Base-by-base conservation (phyloP, 441 rosid species). In the Brassica balearica region DNA sequence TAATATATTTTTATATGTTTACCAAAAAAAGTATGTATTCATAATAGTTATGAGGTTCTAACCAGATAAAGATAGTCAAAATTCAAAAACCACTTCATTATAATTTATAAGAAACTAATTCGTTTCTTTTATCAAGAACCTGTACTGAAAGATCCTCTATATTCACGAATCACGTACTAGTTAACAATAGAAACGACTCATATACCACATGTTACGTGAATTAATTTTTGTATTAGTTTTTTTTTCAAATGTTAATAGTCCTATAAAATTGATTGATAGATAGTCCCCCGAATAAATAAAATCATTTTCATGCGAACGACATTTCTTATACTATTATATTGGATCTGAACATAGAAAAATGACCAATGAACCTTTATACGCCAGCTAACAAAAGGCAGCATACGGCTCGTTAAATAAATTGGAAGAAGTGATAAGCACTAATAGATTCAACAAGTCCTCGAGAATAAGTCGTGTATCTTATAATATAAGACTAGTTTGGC, bases 381-480 rank as follows among this genome's bases (percentile, higher is more conserved):
- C 41, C 81, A 77, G 72, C 72, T 56, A 65, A 27, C 67, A 36
- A 19, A 20, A 34, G 4, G 20, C 36, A 64, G 19, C 23, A 41
- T 36, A 38, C 43, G 32, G 20, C 63, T 67, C 64, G 63, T 32
- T 60, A 46, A 60, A 60, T 43, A 72, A 72, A 66, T 65, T 63
- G 6, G 72, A 46, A 78, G 14, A 6, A 72, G 12, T 72, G 74
- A 60, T 34, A 73, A 34, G 77, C 77, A 72, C 81, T 78, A 67
- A 22, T 48, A 58, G 58, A 66, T 60, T 59, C 63, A 68, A 32
- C 68, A 59, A 66, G 1, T 38, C 59, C 22, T 56, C 25, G 62
- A 77, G 68, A 77, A 77, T 65, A 19, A 56, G 68, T 66, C 73
- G 60, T 67, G 4, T 29, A 32, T 29, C 69, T 46, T 66, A 59